A percentile compares a stretch with the other conserved stretches of the same genome.
Conservation (phyloP, 192 early-diverging fungal genomes). For the Backusella morwellensis region DNA sequence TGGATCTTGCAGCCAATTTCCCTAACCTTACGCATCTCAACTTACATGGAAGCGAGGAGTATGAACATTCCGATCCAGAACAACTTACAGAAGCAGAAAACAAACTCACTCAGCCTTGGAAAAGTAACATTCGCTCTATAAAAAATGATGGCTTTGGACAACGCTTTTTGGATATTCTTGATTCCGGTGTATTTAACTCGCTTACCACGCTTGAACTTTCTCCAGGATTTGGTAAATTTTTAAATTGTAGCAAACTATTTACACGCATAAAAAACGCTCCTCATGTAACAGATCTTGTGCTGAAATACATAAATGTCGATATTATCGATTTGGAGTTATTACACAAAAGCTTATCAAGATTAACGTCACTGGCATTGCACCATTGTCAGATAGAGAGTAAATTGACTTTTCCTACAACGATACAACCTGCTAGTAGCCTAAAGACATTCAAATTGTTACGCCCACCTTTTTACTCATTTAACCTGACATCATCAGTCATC, state of each 20-base stretch:
- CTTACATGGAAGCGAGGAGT: neutral
- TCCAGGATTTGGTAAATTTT: neutral
- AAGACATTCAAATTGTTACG: neutral
- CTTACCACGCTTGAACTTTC: neutral
- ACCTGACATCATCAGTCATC: neutral
- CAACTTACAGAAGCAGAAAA: neutral
- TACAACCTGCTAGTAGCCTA: neutral
- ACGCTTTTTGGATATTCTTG: neutral
- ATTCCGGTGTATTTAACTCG: neutral
- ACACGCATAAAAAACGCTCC: neutral
- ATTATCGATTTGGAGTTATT: neutral
- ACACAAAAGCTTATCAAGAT: neutral
- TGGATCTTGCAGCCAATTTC: neutral
- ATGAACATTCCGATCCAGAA: neutral
- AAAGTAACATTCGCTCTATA: neutral
- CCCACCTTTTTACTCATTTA: neutral
- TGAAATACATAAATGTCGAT: neutral
- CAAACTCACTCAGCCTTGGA: neutral
- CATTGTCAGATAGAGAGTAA: neutral
- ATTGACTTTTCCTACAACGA: neutral
- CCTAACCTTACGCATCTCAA: neutral
- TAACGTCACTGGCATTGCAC: neutral
- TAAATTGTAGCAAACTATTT: neutral
- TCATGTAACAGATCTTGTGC: neutral
- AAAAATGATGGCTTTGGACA: neutral